Conservation (phyloP, 192 early-diverging fungal species). For the Backusella mclennaniae region DNA sequence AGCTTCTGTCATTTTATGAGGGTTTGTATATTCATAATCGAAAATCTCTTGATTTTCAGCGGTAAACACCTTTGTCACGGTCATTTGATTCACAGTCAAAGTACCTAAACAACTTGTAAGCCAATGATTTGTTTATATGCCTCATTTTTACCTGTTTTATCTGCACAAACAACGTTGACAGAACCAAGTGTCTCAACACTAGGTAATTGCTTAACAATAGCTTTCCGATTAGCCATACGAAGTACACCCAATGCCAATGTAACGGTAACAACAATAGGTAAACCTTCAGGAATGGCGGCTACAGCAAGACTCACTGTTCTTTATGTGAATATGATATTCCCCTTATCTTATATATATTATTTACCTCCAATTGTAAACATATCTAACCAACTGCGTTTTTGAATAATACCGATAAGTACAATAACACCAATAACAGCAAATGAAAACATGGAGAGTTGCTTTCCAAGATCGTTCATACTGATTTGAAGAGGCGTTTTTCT, state of each 20-base stretch:
- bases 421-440: constrained; percentile 85
- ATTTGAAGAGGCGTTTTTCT: constrained; percentile 90
- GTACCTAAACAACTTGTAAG: constrained; percentile 53
- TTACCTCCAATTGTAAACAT: constrained; percentile 92
- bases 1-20: constrained; percentile 29
- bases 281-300: constrained; percentile 96
- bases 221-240: constrained; percentile 87
- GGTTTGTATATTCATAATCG: constrained; percentile 48
- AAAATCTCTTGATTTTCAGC: constrained; percentile 45
- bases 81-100: constrained; percentile 94
- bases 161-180: constrained; percentile 93
- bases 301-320: constrained; percentile 80
- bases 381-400: constrained; percentile 87
- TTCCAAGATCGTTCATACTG: constrained; percentile 94
- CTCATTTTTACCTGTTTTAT: constrained; percentile 77
- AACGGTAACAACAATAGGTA: constrained; percentile 96
- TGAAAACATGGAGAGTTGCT: constrained; percentile 80
- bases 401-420: constrained; percentile 82
- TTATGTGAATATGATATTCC: no score
- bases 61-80: constrained; percentile 82
- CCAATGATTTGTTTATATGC: neutral
- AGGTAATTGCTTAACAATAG: constrained; percentile 94
- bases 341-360: no score
- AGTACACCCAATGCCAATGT: constrained; percentile 93
- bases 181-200: constrained; percentile 93